Conservation (phyloP, 2,329 filamentous ascomycete species). For the Cryphonectria radicalis region DNA sequence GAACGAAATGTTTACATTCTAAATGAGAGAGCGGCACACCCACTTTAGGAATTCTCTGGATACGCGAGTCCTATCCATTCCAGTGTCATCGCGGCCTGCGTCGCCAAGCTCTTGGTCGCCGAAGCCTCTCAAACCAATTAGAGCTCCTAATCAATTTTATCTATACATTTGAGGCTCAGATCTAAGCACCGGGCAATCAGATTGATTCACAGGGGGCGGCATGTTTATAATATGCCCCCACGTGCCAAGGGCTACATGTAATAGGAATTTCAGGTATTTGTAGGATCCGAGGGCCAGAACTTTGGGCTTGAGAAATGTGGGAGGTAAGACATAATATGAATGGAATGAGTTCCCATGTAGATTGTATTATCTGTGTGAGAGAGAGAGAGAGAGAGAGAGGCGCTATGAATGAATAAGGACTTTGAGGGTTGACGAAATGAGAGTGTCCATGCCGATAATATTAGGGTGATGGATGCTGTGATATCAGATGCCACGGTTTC, state of each 20-base stretch:
- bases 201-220: not conserved
- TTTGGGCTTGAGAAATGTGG: not conserved
- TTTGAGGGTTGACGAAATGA: not conserved
- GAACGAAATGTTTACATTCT: not conserved
- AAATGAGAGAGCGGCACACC: not conserved
- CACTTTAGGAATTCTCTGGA: not conserved
- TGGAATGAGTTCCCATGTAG: not conserved
- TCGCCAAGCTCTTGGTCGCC: not conserved
- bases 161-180: not conserved
- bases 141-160: not conserved
- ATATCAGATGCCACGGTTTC: not conserved
- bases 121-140: not conserved
- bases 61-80: not conserved
- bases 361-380: not conserved
- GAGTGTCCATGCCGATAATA: not conserved
- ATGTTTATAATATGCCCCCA: not conserved
- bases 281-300: no score
- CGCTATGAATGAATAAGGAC: not conserved
- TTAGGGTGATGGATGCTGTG: not conserved
- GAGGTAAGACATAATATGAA: not conserved
- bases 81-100: not conserved
- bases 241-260: not conserved
- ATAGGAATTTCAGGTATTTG: not conserved
- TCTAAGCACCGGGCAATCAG: not conserved
- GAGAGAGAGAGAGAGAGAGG: no score